Evolutionary conservation across 1,284 basidiomycete genomes (phyloP), one percentile per base, ranked within the genome.

Genomic region (Cystobasidium slooffiae): DNA sequence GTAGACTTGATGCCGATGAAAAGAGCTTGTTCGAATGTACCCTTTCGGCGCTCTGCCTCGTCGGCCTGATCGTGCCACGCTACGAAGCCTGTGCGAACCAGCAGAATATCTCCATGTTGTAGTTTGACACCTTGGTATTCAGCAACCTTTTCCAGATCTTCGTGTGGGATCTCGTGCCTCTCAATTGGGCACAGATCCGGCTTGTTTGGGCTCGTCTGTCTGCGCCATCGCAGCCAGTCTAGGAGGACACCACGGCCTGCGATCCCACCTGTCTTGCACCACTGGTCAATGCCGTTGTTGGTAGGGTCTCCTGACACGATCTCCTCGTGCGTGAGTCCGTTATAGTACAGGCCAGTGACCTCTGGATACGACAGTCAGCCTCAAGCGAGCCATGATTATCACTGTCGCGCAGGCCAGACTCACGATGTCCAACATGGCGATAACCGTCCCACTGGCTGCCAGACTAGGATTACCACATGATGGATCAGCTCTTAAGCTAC

Each of bases 171-270:
- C 44, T 79, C 77, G 70, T 82, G 79, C 7, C 76, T 74, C 5
- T 79, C 65, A 16, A 68, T 47, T 14, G 75, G 70, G 8, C 20
- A 51, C 3, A 64, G 56, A 9, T 52, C 68, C 18, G 68, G 59
- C 20, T 44, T 46, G 14, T 68, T 53, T 16, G 67, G 68, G 44
- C 47, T 44, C 3, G 72, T 74, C n/a, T 53, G 31, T 9, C 56
- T 41, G 20, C 63, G 43, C 75, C 75, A 76, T 18, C 62, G 47
- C 43, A 76, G 58, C 49, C 82, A 82, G 63, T 84, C 84, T 20
- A 84, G 80, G 12, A 84, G 77, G 37, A 84, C 83, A 3, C 81
- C 84, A 22, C 83, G 76, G 6, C 83, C 83, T 0, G 80, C 81
- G 61, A 84, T 84, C 0, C 83, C 83, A 22, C 68, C 75, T 12